Conservation (phyloP, 768 basidiomycete genomes). For the Paxillus ammoniavirescens region DNA sequence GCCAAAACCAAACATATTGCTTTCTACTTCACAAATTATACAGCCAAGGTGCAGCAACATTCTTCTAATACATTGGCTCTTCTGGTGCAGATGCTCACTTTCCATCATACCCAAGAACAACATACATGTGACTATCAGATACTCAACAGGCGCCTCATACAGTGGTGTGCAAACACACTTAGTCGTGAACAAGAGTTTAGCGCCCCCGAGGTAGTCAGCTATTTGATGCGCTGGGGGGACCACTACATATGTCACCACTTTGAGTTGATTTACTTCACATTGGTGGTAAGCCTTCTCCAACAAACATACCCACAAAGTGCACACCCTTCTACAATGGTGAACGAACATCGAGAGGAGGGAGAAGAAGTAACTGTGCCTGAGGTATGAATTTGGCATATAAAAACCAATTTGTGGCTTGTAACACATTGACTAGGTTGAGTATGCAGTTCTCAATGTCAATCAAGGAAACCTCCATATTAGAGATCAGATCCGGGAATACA, state of each 20-base stretch:
- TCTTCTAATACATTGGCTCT: background rate
- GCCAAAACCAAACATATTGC: constrained; percentile 30
- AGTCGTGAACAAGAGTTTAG: constrained; percentile 4
- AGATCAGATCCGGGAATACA: background rate
- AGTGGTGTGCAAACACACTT: constrained; percentile 29
- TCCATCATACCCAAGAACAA: background rate
- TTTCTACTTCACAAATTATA: constrained; percentile 37
- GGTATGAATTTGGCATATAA: too few species aligned
- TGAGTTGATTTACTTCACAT: background rate
- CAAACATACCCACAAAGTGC: too few species aligned
- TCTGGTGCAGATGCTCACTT: background rate
- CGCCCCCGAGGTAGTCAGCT: background rate
- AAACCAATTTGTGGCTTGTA: too few species aligned
- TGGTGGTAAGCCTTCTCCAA: too few species aligned
- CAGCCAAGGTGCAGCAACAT: constrained; percentile 30
- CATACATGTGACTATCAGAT: background rate
- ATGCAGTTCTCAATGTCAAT: too few species aligned
- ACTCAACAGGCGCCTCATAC: constrained; percentile 20
- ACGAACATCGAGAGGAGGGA: too few species aligned
- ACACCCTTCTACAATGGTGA: too few species aligned
- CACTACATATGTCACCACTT: constrained; percentile 2
- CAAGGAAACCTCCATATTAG: too few species aligned
- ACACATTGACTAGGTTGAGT: too few species aligned
- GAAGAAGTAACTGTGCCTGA: too few species aligned
- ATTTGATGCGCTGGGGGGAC: constrained; percentile 4